Evolutionary conservation across 805 yeast genomes (phyloP).

Genomic region (Barnettozyma wickerhamii): DNA sequence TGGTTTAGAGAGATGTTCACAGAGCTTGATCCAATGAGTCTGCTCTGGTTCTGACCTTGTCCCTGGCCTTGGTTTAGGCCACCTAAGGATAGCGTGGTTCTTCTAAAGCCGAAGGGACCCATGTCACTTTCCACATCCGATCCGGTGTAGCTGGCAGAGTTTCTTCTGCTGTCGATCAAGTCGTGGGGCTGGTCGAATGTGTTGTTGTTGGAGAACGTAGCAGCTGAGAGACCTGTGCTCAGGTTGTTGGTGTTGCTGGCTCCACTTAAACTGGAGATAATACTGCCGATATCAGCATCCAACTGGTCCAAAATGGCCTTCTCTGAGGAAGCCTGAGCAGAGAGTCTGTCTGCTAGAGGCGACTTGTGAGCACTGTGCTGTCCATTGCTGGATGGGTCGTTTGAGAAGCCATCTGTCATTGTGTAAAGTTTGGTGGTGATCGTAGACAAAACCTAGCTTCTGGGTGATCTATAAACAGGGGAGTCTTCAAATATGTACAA

Average conservation of each 20-base stretch:
- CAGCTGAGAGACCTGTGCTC: slow-evolving; percentile 7
- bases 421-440: no score
- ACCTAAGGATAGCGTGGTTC: slow-evolving; percentile 43
- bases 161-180: slow-evolving; percentile 28
- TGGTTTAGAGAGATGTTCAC: slow-evolving; percentile 42
- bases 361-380: neutral
- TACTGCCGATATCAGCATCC: slow-evolving; percentile 27
- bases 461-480: slow-evolving; percentile 5
- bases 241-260: slow-evolving; percentile 13
- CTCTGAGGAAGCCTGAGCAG: slow-evolving; percentile 11
- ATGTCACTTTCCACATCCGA: slow-evolving; percentile 39
- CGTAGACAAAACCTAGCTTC: no score
- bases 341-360: slow-evolving; percentile 7
- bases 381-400: neutral
- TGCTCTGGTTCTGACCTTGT: slow-evolving; percentile 18
- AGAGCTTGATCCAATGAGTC: slow-evolving; percentile 54
- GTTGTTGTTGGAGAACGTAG: slow-evolving; percentile 6
- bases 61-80: slow-evolving; percentile 21
- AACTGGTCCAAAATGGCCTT: slow-evolving; percentile 15
- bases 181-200: slow-evolving; percentile 11
- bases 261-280: slow-evolving; percentile 28
- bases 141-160: slow-evolving; percentile 29
- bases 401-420: slow-evolving; percentile 1
- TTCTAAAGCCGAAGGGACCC: slow-evolving; percentile 41
- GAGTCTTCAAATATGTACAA: slow-evolving; percentile 10